Conservation (phyloP, 352 stramenopile genomes). For the Phytophthora sp. region DNA sequence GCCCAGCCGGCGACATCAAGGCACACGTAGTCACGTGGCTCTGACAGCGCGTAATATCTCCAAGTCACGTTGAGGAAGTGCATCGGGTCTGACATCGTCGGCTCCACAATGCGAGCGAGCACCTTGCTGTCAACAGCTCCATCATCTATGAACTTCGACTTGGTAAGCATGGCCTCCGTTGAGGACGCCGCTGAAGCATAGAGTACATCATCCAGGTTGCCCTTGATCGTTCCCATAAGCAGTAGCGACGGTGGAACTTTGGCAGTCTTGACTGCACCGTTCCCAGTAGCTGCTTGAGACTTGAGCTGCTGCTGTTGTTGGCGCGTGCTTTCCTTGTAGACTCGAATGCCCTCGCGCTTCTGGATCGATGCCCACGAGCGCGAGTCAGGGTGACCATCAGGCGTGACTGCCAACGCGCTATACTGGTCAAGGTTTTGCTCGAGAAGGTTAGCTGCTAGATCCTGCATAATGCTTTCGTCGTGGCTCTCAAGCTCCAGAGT, state of each 20-base stretch:
- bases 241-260: constrained; percentile 32
- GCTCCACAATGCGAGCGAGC: constrained; percentile 33
- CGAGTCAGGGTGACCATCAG: constrained; percentile 40
- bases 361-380: constrained; percentile 34
- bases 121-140: constrained; percentile 37
- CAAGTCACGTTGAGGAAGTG: constrained; percentile 47
- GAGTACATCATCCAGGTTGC: constrained; percentile 51
- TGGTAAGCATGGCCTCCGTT: constrained; percentile 41
- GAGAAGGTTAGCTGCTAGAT: constrained; percentile 32
- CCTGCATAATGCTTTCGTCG: constrained; percentile 36
- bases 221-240: constrained; percentile 45
- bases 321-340: constrained; percentile 42
- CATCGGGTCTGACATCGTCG: constrained; percentile 43
- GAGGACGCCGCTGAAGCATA: constrained; percentile 46
- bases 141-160: constrained; percentile 41
- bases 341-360: constrained; percentile 33
- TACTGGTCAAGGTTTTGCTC: constrained; percentile 40
- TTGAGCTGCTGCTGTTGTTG: constrained; percentile 32
- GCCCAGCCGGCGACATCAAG: constrained; percentile 41
- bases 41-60: constrained; percentile 37
- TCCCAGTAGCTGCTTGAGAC: constrained; percentile 27
- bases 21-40: constrained; percentile 44
- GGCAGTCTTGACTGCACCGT: constrained; percentile 10
- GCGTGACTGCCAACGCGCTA: constrained; percentile 24
- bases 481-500: constrained; percentile 30